Evolutionary conservation across 441 rosid species (phyloP).

Genomic region (Erysimum cheiri): DNA sequence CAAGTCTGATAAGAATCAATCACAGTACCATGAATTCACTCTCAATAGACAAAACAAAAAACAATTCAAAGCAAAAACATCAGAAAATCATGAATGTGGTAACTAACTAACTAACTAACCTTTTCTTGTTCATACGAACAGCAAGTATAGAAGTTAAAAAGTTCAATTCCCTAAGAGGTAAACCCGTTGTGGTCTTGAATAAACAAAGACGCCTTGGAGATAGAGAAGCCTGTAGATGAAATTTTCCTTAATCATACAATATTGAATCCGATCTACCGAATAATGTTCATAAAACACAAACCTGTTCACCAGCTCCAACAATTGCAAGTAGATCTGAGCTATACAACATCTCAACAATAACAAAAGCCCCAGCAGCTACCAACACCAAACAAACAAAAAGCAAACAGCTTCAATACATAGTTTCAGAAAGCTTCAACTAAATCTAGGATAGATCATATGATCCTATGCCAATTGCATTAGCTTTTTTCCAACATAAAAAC

Average conservation of each 20-base stretch:
- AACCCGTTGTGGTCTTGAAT: slow-evolving; percentile 69
- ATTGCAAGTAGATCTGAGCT: slow-evolving; percentile 86
- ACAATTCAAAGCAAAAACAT: background rate
- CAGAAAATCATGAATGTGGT: background rate
- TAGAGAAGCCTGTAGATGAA: slow-evolving; percentile 66
- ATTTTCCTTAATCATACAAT: slow-evolving; percentile 22
- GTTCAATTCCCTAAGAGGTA: slow-evolving; percentile 74
- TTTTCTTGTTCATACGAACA: slow-evolving; percentile 74
- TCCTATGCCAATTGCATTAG: background rate
- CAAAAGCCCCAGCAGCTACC: slow-evolving; percentile 70
- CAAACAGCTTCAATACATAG: slow-evolving; percentile 35
- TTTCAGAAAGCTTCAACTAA: slow-evolving; percentile 13
- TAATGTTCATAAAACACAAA: slow-evolving; percentile 36
- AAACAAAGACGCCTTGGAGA: slow-evolving; percentile 89
- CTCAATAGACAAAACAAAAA: background rate
- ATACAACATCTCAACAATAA: slow-evolving; percentile 82
- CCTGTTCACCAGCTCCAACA: slow-evolving; percentile 98
- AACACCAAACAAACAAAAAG: slow-evolving; percentile 35
- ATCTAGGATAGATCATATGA: background rate
- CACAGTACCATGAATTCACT: slow-evolving; percentile 31
- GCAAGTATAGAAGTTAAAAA: slow-evolving; percentile 84
- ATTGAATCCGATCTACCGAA: background rate
- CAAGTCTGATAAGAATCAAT: slow-evolving; percentile 61
- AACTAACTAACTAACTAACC: slow-evolving; percentile 58
- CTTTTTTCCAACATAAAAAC: background rate